Evolutionary conservation across 1,139 yeast genomes (phyloP), one percentile per base, ranked within the genome.

Genomic region (Pichia sp.): DNA sequence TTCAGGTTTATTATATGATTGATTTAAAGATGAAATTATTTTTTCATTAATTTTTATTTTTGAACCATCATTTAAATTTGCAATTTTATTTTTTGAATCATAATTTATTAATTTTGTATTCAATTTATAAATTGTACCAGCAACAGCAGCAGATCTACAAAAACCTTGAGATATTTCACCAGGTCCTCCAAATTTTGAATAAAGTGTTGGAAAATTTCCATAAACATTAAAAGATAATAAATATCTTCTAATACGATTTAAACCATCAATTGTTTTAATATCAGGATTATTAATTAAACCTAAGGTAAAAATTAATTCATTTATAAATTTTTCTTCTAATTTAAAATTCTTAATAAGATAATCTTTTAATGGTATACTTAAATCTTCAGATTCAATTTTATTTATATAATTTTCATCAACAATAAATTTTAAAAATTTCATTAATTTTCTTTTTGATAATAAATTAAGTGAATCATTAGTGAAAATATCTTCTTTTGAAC

Each of bases 91-190:
- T 34, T 64, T 66, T 26, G 83, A 79, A 62, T 89, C 92, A 62
- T 71, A 84, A 39, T 78, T 78, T 8, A 69, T 67, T 47, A 89
- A 65, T 40, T 72, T 65, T 22, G 94, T 82, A 60, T 82, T 79
- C 47, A 92, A 72, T 65, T 89, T 89, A 66, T 90, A 92, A 34
- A 95, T 87, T 47, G 97, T 86, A 48, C 97, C 98, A 29, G 95
- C 97, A 51, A 92, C 98, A 12, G 99, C 98, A 5, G 98, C 97
- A 49, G 95, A 84, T 55, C 99, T 76, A 65, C 97, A 90, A 63
- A 92, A 92, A 2, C 97, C 99, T 67, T 92, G 99, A 7, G 96
- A 82, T 30, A 92, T 71, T 65, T 92, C 99, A 40, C 97, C 97
- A 0, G 96, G 94, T 3, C 96, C 95, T 47, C 98, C 98, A 64